Base-by-base conservation (phyloP, 805 yeast genomes). In the Saccharomycopsis fibuligera region DNA sequence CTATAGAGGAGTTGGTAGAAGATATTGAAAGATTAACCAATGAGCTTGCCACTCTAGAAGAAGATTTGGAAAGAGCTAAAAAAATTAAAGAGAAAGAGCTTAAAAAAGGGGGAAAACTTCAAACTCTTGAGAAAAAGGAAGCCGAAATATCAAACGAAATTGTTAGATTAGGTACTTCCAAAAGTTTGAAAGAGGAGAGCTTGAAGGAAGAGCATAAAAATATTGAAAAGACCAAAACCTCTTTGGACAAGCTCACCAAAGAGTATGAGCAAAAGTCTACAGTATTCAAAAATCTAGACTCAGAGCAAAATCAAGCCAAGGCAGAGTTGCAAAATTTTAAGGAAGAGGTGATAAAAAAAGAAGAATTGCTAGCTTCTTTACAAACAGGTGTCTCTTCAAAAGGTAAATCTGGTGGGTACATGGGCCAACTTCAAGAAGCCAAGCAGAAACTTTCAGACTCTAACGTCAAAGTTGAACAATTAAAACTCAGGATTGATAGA, bases 321-420 rank as follows among this genome's bases (percentile, higher is more conserved):
- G 60, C 58, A 1, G 59, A 65, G n/a, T 66, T 84, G 21, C 67
- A 64, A 2, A 59, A 61, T 0, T 55, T 79, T 47, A 80, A 78
- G 52, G 68, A 66, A 4, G 70, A 71, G 12, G 70, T 75, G 41
- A 68, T 70, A 30, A 73, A 70, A 51, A 86, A 85, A 56, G 91
- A 86, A 57, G 96, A 90, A 53, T 70, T 90, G 9, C 66, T 87
- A 8, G 84, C 93, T 0, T 82, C 95, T 0, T 69, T 90, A 36
- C 80, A 89, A 0, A 87, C 96, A 0, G 96, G 97, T 58, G 81
- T 90, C n/a, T 85, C 96, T 0, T 78, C 95, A 0, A 81, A 78
- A 51, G 96, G 95, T 47, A 72, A 69, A 31, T 83, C 81, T 57
- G 81, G 85, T 30, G 96, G 96, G 6, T 90, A 86, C 63, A 67